Conservation (phyloP, 192 early-diverging fungal genomes). For the Linnemannia elongata region DNA sequence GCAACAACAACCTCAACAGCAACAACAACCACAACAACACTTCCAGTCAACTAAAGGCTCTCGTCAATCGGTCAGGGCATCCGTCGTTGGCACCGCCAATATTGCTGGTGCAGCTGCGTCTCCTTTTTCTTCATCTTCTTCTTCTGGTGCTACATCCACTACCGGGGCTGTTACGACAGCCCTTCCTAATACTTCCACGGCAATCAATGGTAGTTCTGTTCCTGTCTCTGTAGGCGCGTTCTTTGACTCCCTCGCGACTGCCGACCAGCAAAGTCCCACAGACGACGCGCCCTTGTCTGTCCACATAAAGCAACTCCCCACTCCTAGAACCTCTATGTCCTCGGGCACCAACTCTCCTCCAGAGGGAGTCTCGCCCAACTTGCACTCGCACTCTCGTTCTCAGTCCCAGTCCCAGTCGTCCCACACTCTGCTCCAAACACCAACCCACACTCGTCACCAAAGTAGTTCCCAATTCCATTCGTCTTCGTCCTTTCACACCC, state of each 20-base stretch:
- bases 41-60: neutral
- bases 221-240: conserved; percentile 8
- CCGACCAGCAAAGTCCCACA: neutral
- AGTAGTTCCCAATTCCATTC: neutral
- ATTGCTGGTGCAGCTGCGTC: neutral
- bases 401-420: conserved; percentile 16
- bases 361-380: conserved; percentile 28
- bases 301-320: conserved; percentile 37
- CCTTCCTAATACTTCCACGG: neutral
- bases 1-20: neutral
- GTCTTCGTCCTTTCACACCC: neutral
- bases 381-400: conserved; percentile 10
- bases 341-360: conserved; percentile 36
- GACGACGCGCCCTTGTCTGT: conserved; percentile 18
- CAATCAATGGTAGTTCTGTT: neutral
- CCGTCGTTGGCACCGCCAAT: neutral
- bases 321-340: conserved; percentile 43
- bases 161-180: neutral
- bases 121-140: neutral
- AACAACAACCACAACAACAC: conserved; percentile 1
- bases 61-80: neutral
- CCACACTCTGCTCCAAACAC: conserved; percentile 6
- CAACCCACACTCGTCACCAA: neutral
- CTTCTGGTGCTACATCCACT: neutral
- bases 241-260: conserved; percentile 13